These are phyloP conservation scores for Cladobotryum mycophilum DNA, from an alignment of 2,329 filamentous ascomycete species.

Conservation along the genomic window DNA sequence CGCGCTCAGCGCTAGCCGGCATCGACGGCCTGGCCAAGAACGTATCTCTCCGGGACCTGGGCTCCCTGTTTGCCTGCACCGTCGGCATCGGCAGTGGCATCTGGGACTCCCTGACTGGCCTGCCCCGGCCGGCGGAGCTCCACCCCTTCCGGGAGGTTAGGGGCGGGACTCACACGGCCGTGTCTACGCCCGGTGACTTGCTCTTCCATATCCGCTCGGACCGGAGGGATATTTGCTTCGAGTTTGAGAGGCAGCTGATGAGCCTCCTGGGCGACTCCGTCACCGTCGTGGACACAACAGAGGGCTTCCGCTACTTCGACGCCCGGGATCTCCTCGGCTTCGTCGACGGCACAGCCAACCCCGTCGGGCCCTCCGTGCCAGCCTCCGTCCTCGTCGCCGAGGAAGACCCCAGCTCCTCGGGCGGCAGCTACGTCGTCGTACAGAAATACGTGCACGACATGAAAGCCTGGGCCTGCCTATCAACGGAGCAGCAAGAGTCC, in stretches of 20 bases:
- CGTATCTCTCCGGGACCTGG: slow-evolving; percentile 43
- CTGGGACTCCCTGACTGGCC: slow-evolving; percentile 42
- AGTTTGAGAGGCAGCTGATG: slow-evolving; percentile 51
- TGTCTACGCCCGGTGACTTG: slow-evolving; percentile 51
- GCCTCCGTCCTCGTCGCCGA: slow-evolving; percentile 38
- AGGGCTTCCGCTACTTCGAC: slow-evolving; percentile 55
- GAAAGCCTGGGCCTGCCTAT: slow-evolving; percentile 37
- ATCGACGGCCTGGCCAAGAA: slow-evolving; percentile 45
- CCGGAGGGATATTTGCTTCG: slow-evolving; percentile 50
- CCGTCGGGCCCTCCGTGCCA: slow-evolving; percentile 38
- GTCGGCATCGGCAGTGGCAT: slow-evolving; percentile 47
- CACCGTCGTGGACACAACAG: slow-evolving; percentile 44
- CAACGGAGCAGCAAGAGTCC: slow-evolving; percentile 46
- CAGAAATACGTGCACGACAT: slow-evolving; percentile 54
- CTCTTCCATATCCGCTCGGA: slow-evolving; percentile 54
- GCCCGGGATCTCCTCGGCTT: slow-evolving; percentile 53
- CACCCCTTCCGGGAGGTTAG: slow-evolving; percentile 42
- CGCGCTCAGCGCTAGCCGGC: slow-evolving; percentile 39
- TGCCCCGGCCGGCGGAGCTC: slow-evolving; percentile 44
- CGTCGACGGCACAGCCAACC: slow-evolving; percentile 55
- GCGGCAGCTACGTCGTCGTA: slow-evolving; percentile 53
- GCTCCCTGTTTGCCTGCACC: slow-evolving; percentile 41
- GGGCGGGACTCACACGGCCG: slow-evolving; percentile 44
- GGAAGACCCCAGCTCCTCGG: slow-evolving; percentile 29
- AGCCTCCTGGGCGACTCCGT: slow-evolving; percentile 41